These are phyloP conservation scores for Penicillium waksmanii DNA, from an alignment of 495 filamentous ascomycete genomes.

Conservation along the genomic window DNA sequence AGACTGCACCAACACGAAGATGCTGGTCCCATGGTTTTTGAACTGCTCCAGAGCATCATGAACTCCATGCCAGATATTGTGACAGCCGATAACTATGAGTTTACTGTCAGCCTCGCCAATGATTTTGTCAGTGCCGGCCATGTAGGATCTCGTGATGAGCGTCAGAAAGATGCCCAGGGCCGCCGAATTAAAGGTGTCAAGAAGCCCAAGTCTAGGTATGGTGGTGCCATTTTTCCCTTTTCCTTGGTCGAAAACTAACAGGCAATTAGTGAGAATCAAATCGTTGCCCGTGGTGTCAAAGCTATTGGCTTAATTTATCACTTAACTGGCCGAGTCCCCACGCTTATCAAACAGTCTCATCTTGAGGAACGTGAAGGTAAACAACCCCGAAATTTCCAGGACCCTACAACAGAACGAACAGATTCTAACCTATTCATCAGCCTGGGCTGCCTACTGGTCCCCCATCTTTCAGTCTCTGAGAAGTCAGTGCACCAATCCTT, in stretches of 20 bases:
- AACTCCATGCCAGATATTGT: constrained; percentile 71
- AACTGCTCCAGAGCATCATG: constrained; percentile 74
- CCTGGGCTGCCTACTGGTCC: constrained; percentile 98
- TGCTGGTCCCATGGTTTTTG: constrained; percentile 77
- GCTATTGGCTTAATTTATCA: constrained; percentile 79
- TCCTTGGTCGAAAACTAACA: neutral
- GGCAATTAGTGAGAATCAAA: constrained; percentile 64
- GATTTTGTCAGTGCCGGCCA: constrained; percentile 87
- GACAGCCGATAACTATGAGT: constrained; percentile 94
- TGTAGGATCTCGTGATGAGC: constrained; percentile 77
- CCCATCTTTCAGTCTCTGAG: constrained; percentile 90
- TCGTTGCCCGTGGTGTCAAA: constrained; percentile 76
- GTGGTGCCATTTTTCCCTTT: constrained; percentile 16
- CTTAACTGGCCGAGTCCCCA: constrained; percentile 78
- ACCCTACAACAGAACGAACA: neutral
- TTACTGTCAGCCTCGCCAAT: constrained; percentile 78
- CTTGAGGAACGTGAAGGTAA: constrained; percentile 83
- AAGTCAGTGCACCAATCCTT: constrained; percentile 91
- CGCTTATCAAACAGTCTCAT: constrained; percentile 88
- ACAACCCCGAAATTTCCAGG: constrained; percentile 12
- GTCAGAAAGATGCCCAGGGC: constrained; percentile 67
- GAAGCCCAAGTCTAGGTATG: constrained; percentile 61
- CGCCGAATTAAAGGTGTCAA: constrained; percentile 56
- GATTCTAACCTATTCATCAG: constrained; percentile 45
- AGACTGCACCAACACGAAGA: constrained; percentile 68